Conservation (phyloP, 257 asterid genomes). For the Thymus quinquecostatus region DNA sequence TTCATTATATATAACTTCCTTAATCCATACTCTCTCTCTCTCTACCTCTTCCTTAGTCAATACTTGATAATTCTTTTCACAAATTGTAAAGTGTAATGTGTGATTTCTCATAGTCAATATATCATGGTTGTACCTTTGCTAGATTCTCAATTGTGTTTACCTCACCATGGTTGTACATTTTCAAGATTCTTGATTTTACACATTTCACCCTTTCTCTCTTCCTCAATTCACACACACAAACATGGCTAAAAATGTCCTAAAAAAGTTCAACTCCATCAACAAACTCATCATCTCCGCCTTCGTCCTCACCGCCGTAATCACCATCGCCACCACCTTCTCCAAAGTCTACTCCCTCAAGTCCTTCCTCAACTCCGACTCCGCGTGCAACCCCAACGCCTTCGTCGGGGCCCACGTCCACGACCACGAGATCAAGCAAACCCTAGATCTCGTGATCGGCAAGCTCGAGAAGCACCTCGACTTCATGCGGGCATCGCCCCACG, state of each 20-base stretch:
- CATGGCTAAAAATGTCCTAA: slow-evolving; percentile 37
- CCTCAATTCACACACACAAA: not conserved
- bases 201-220: too few relatives aligned
- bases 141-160: not conserved
- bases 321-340: slow-evolving; percentile 45
- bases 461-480: slow-evolving; percentile 45
- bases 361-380: slow-evolving; percentile 35
- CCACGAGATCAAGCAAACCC: slow-evolving; percentile 28
- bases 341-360: slow-evolving; percentile 48
- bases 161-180: not conserved
- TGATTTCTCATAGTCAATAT: not conserved
- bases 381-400: slow-evolving; percentile 27
- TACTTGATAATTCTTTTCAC: slow-evolving; percentile 6
- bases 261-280: slow-evolving; percentile 40
- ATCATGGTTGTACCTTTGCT: not conserved
- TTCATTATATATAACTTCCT: slow-evolving; percentile 16
- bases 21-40: slow-evolving; percentile 8
- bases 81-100: not conserved
- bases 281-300: slow-evolving; percentile 34
- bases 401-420: not conserved
- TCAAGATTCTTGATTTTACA: not conserved
- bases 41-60: slow-evolving; percentile 2
- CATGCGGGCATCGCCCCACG: slow-evolving; percentile 30
- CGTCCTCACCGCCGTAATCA: slow-evolving; percentile 37
- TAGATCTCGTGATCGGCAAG: slow-evolving; percentile 37